Evolutionary conservation across 2,329 filamentous ascomycete genomes (phyloP).

Genomic region (Cucurbitaria berberidis): DNA sequence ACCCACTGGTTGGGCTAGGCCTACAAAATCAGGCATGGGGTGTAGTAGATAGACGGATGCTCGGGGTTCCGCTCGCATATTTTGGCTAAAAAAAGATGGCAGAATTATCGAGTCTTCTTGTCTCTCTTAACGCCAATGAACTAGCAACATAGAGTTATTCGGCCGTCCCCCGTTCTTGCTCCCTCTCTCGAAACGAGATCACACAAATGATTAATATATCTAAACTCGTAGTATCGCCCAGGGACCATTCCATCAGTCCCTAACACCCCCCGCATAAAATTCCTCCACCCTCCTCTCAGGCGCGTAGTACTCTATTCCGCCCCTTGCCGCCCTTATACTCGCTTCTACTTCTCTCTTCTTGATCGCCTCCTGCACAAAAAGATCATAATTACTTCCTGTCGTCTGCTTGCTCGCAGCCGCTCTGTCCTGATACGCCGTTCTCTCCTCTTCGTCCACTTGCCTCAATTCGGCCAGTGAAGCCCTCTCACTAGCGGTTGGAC

Average conservation of each 20-base stretch:
- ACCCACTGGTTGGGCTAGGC: conserved; percentile 7
- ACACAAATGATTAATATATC: too few relatives aligned
- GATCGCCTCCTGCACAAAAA: conserved; percentile 17
- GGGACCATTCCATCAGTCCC: too few relatives aligned
- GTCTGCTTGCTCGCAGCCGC: conserved; percentile 9
- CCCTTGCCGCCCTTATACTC: conserved; percentile 13
- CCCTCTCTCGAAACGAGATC: too few relatives aligned
- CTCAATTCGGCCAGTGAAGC: neutral
- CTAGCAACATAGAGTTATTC: too few relatives aligned
- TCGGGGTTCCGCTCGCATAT: neutral
- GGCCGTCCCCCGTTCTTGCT: too few relatives aligned
- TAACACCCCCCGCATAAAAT: conserved; percentile 23
- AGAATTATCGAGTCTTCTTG: too few relatives aligned
- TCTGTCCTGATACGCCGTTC: conserved; percentile 9
- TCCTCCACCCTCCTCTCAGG: conserved; percentile 26
- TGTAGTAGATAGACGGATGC: neutral
- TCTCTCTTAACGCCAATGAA: too few relatives aligned
- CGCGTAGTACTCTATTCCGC: conserved; percentile 28
- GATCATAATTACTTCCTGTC: conserved; percentile 18
- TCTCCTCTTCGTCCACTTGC: conserved; percentile 3
- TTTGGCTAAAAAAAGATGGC: neutral
- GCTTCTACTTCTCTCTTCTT: conserved; percentile 19
- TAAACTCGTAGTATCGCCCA: too few relatives aligned
- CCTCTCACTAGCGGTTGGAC: neutral
- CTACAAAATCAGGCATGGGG: conserved; percentile 2